These are phyloP conservation scores for Phascolomyces articulosus DNA, from an alignment of 371 early-diverging fungal species.

Conservation along the genomic window DNA sequence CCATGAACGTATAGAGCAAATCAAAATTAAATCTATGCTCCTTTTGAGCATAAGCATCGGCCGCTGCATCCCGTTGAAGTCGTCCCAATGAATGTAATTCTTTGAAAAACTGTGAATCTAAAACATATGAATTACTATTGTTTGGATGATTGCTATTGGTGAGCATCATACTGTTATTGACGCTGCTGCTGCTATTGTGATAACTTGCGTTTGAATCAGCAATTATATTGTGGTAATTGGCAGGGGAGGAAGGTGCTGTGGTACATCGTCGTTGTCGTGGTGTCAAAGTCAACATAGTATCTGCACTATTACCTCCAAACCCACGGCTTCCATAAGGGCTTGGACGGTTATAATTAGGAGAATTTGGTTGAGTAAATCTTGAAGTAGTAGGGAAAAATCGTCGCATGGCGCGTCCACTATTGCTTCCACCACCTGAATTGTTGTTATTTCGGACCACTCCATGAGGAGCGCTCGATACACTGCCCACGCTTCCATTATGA, in stretches of 20 bases:
- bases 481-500: conserved; percentile 5
- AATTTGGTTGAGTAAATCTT: conserved; percentile 40
- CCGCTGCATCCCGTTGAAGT: conserved; percentile 14
- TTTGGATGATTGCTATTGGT: neutral
- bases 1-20: conserved; percentile 54
- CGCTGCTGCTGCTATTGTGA: neutral
- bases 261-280: neutral
- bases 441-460: neutral
- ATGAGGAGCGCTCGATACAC: neutral
- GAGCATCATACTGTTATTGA: neutral
- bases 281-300: neutral
- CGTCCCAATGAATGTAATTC: conserved; percentile 11
- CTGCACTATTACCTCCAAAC: neutral
- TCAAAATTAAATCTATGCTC: conserved; percentile 54
- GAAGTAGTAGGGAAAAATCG: conserved; percentile 51
- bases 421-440: neutral
- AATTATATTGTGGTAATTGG: conserved; percentile 9
- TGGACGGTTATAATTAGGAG: neutral
- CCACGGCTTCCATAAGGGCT: conserved; percentile 1
- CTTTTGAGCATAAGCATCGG: conserved; percentile 26
- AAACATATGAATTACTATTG: neutral
- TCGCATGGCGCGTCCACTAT: conserved; percentile 18
- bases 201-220: conserved; percentile 11
- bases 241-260: conserved; percentile 19
- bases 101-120: conserved; percentile 22